These are phyloP conservation scores for Saccharomycopsis microspora DNA, from an alignment of 805 yeast species.

Conservation along the genomic window DNA sequence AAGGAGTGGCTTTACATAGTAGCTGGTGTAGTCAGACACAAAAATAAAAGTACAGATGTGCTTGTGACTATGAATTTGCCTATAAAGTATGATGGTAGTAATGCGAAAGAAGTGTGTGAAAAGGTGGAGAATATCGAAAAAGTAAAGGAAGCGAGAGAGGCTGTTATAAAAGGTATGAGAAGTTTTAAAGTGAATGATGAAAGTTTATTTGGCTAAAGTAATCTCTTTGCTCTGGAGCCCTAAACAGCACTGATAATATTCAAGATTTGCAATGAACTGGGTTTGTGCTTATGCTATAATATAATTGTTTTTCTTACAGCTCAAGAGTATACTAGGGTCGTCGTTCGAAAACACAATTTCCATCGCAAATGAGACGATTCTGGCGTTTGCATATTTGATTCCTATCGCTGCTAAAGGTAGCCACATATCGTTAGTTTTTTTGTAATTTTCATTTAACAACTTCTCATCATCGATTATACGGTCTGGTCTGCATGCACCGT, in stretches of 20 bases:
- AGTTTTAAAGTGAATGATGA: constrained; percentile 4
- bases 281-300: no score
- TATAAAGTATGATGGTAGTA: background rate
- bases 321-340: no score
- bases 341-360: no score
- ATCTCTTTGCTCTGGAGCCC: background rate
- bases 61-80: constrained; percentile 52
- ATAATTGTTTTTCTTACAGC: no score
- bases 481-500: no score
- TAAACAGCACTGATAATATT: background rate
- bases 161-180: constrained; percentile 3
- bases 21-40: constrained; percentile 45
- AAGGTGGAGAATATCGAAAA: background rate
- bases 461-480: no score
- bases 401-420: no score
- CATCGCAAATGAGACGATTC: no score
- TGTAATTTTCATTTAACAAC: no score
- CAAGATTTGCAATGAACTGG: no score
- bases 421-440: no score
- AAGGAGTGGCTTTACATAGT: constrained; percentile 35
- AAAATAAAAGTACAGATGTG: constrained; percentile 45
- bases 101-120: background rate
- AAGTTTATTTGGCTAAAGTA: constrained; percentile 2
- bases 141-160: background rate
- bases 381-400: no score